A percentile compares a stretch with the other conserved stretches of the same genome.
Evolutionary conservation across 352 stramenopile species (phyloP).

Genomic region (Phytophthora pisi): DNA sequence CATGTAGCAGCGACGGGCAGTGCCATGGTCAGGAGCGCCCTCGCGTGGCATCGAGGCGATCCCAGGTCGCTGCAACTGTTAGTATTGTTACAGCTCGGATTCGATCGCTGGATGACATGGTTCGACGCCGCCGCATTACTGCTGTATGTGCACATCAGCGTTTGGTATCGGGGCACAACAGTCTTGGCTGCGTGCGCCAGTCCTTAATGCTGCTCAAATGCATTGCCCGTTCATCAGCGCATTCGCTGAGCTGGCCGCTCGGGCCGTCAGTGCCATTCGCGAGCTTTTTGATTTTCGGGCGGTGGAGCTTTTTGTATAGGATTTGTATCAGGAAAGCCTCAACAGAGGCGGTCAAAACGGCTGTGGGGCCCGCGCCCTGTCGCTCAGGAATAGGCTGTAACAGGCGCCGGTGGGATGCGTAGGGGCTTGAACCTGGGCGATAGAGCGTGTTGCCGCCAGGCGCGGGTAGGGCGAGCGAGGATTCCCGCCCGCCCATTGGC

Average conservation of each 20-base stretch:
- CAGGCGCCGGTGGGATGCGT: slow-evolving; percentile 9
- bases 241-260: neutral
- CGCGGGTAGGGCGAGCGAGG: neutral
- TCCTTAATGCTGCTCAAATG: too few relatives aligned
- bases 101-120: too few relatives aligned
- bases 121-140: too few relatives aligned
- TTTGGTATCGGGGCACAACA: neutral
- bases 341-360: slow-evolving; percentile 20
- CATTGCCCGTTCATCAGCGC: neutral
- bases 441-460: neutral
- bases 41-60: too few relatives aligned
- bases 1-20: too few relatives aligned
- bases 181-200: neutral
- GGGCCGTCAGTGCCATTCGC: neutral
- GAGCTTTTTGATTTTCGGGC: neutral
- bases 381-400: slow-evolving; percentile 10
- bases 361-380: neutral
- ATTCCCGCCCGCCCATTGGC: neutral
- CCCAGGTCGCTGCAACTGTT: too few relatives aligned
- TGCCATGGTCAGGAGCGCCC: too few relatives aligned
- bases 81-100: too few relatives aligned
- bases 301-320: slow-evolving; percentile 11
- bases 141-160: too few relatives aligned
- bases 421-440: slow-evolving; percentile 1
- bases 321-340: slow-evolving; percentile 19